Evolutionary conservation across 2,329 filamentous ascomycete genomes (phyloP).

Genomic region (Macroventuria anomochaeta): DNA sequence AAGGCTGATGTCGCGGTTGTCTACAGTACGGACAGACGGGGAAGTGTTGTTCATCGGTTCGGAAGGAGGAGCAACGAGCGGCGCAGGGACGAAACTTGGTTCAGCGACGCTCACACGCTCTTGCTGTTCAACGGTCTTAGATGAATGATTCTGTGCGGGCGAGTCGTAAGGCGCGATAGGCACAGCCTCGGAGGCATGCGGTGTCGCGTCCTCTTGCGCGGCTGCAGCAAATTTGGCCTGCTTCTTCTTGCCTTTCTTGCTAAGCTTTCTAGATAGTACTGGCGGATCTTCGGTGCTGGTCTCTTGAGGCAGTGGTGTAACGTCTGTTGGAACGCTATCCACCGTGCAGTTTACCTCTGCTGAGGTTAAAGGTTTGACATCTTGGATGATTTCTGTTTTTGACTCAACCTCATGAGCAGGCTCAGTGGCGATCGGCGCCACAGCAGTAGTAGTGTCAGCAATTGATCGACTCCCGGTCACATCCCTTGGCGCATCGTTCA

Average conservation of each 20-base stretch:
- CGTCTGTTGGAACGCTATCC: not conserved
- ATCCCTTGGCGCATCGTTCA: not conserved
- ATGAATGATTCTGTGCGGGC: not conserved
- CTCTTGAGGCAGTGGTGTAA: not conserved
- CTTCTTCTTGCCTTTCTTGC: constrained; percentile 51
- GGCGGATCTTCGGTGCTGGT: constrained; percentile 14
- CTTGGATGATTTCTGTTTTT: not conserved
- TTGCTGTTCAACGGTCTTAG: not conserved
- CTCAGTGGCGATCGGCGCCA: not conserved
- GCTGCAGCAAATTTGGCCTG: not conserved
- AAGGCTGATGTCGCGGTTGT: not conserved
- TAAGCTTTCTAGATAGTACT: constrained; percentile 25
- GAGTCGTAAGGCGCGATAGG: not conserved
- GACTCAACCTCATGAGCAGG: not conserved
- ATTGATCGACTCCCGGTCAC: not conserved
- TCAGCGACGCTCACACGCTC: not conserved
- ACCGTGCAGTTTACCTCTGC: not conserved
- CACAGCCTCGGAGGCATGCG: not conserved
- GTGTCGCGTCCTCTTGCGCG: not conserved
- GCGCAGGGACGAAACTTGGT: not conserved
- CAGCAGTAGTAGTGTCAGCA: not conserved
- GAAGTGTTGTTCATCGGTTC: not conserved
- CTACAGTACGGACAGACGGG: not conserved
- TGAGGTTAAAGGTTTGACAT: not conserved
- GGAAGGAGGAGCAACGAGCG: not conserved